A percentile compares a stretch with the other conserved stretches of the same genome.
These are phyloP conservation scores for Phlebiopsis flavidoalba DNA, from an alignment of 768 basidiomycete species.

Conservation along the genomic window DNA sequence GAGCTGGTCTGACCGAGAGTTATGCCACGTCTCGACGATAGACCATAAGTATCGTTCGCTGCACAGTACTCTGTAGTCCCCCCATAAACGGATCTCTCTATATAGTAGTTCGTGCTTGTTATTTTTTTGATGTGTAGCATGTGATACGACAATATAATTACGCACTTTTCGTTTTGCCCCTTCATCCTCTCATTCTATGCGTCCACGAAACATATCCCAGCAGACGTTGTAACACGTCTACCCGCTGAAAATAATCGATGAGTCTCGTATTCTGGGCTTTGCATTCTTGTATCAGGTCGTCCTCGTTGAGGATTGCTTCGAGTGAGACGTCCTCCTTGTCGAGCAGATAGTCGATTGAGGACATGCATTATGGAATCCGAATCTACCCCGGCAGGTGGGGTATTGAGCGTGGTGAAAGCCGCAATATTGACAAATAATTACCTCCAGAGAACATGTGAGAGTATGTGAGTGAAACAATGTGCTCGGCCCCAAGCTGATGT, in stretches of 20 bases:
- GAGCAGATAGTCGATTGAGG: constrained; percentile 83
- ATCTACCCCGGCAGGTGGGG: constrained; percentile 49
- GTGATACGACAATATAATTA: constrained; percentile 12
- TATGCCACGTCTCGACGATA: constrained; percentile 86
- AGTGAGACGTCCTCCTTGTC: constrained; percentile 87
- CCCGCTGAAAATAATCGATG: constrained; percentile 80
- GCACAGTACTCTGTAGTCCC: constrained; percentile 91
- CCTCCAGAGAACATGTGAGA: constrained; percentile 54
- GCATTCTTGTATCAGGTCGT: constrained; percentile 92
- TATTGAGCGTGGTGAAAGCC: constrained; percentile 1
- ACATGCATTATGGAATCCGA: constrained; percentile 87
- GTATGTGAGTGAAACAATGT: constrained; percentile 3
- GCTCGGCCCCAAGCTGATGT: neutral
- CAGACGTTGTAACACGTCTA: constrained; percentile 75
- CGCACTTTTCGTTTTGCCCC: constrained; percentile 71
- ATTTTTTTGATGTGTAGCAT: neutral
- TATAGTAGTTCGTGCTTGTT: neutral
- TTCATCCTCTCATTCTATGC: constrained; percentile 75
- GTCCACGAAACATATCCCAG: constrained; percentile 83
- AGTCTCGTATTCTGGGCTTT: constrained; percentile 90
- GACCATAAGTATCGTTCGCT: constrained; percentile 97
- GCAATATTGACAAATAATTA: constrained; percentile 18
- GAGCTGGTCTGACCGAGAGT: constrained; percentile 61
- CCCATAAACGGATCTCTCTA: constrained; percentile 90
- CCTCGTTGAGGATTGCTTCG: constrained; percentile 89